Base-by-base conservation (phyloP, 768 basidiomycete genomes). In the Chalciporus piperatus region DNA sequence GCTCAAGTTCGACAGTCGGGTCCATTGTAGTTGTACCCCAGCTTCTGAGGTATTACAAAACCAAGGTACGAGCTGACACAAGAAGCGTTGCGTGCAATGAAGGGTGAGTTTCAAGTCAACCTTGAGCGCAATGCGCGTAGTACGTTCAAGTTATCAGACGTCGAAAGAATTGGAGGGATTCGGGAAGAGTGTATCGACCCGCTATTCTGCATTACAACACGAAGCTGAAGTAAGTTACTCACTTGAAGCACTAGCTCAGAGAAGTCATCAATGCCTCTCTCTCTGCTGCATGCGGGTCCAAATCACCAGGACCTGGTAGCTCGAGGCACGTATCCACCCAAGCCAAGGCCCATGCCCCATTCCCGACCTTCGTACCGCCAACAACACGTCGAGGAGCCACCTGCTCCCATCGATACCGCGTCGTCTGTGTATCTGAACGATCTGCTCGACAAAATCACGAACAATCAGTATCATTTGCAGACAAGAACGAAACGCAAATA, bases 311-410 rank as follows among this genome's bases (percentile, higher is more conserved):
- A 23, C 50, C 41, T 1, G 59, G 60, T 1, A 74, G 44, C 48
- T 77, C 74, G 59, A 78, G 71, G 32, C 70, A 67, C 0, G 75
- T 77, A 52, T 91, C 90, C 17, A 91, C 75, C 81, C 86, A 89
- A 4, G 87, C 86, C 45, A 92, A 65, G 0, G 79, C 88, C 92
- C 91, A 92, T 4, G 86, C 89, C 0, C 81, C 83, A 59, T 86
- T 83, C 7, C 92, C 90, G 2, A 79, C 80, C 65, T 87, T 89
- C 0, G 84, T 80, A 3, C 87, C 87, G 0, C 87, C 89, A 8
- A 89, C 70, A 19, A 88, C 69, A 1, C 60, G 67, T 30, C 72
- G 73, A 54, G 81, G 77, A 8, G 81, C 77, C 9, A 86, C 47
- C 2, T 70, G 69, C 56, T 86, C 84, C 82, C 86, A 83, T 16